phyloP scores from a whole-genome alignment of 129 eudicot genomes.

The Scalesia atractyloides region DNA sequence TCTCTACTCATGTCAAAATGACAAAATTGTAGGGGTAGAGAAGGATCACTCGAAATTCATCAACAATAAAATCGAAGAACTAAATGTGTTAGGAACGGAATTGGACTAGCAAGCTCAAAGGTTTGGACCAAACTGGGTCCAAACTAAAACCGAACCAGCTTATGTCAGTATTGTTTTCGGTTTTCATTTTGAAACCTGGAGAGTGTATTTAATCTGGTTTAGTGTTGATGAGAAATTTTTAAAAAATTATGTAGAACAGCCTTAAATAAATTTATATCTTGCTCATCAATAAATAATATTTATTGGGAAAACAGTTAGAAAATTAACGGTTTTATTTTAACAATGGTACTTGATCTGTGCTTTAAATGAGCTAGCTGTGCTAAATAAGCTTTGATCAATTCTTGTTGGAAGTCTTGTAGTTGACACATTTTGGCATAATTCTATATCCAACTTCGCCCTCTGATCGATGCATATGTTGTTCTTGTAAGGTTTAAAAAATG shows the following conservation, averaged over 20 bases:
- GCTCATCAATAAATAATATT: neutral
- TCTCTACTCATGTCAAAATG: slow-evolving; percentile 27
- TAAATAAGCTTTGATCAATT: too few relatives aligned
- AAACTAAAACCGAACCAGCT: neutral
- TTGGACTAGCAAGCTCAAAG: slow-evolving; percentile 15
- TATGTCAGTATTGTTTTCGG: neutral
- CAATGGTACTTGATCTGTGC: neutral
- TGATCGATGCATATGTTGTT: too few relatives aligned
- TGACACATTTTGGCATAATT: too few relatives aligned
- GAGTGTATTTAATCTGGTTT: neutral
- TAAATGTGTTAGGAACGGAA: neutral
- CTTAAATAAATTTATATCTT: neutral
- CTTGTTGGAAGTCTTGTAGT: too few relatives aligned
- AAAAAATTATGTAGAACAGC: neutral
- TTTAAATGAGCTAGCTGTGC: neutral
- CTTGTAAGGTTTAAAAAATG: too few relatives aligned
- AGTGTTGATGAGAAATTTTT: neutral
- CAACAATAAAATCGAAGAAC: slow-evolving; percentile 7
- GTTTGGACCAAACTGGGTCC: neutral
- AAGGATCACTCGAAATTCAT: slow-evolving; percentile 10
- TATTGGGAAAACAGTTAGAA: neutral
- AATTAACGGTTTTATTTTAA: neutral
- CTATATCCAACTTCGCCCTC: too few relatives aligned
- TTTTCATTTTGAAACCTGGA: neutral
- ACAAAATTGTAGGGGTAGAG: slow-evolving; percentile 20